phyloP scores from a whole-genome alignment of 2,329 filamentous ascomycete genomes.

The Metarhizium sp. region DNA sequence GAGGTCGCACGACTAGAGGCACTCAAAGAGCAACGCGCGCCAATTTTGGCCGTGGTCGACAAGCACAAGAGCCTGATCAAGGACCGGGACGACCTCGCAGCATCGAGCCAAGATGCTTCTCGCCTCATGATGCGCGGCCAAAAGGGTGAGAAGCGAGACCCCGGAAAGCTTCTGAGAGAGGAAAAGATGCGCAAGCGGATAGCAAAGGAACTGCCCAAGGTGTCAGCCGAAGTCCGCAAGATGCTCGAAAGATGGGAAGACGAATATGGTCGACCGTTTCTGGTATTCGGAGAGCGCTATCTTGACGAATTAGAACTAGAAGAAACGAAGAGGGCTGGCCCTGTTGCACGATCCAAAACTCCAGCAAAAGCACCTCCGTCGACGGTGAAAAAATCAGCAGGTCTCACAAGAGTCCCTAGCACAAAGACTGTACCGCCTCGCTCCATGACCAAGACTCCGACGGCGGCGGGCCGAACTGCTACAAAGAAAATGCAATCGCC shows the following conservation, averaged over 20 bases:
- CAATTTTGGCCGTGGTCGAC: conserved; percentile 73
- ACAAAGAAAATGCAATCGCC: conserved; percentile 19
- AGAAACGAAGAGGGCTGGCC: conserved; percentile 47
- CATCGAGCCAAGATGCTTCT: conserved; percentile 90
- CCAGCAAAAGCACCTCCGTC: conserved; percentile 53
- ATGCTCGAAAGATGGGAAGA: conserved; percentile 84
- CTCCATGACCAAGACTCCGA: conserved; percentile 46
- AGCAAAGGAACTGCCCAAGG: conserved; percentile 87
- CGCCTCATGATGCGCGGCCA: conserved; percentile 83
- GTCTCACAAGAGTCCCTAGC: conserved; percentile 15
- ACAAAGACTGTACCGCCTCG: conserved; percentile 26
- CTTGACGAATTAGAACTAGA: conserved; percentile 70
- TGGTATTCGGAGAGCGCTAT: conserved; percentile 87
- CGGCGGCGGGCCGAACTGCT: conserved; percentile 22
- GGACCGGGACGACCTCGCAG: conserved; percentile 79
- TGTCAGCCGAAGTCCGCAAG: conserved; percentile 74
- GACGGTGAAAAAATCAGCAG: conserved; percentile 24
- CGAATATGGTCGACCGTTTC: conserved; percentile 86
- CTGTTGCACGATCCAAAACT: conserved; percentile 55
- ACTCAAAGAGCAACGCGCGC: conserved; percentile 77
- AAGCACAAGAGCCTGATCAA: conserved; percentile 72
- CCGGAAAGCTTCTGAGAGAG: conserved; percentile 84
- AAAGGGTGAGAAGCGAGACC: conserved; percentile 90
- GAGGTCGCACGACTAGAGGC: conserved; percentile 77
- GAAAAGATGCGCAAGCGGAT: conserved; percentile 99